Evolutionary conservation across 202 grass and related monocot species (phyloP).

Genomic region (Schoenoplectus triqueter): DNA sequence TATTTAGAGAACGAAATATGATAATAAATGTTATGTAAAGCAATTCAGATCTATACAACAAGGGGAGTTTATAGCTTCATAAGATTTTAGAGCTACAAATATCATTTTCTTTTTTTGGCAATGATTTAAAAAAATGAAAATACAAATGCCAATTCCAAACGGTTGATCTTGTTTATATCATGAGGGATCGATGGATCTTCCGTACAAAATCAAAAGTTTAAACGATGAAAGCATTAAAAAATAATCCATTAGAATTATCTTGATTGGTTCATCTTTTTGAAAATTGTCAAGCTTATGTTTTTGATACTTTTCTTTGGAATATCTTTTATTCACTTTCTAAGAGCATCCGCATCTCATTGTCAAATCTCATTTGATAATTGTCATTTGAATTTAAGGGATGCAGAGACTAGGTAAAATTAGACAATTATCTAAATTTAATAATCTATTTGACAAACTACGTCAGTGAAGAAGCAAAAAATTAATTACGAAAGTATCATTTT

Average conservation of each 20-base stretch:
- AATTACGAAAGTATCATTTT: too few relatives aligned
- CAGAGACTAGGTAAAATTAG: too few relatives aligned
- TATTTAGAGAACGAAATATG: neutral
- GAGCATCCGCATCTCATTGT: too few relatives aligned
- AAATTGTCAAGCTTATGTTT: neutral
- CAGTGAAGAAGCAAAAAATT: too few relatives aligned
- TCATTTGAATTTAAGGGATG: too few relatives aligned
- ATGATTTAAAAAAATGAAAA: slow-evolving; percentile 3
- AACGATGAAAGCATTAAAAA: neutral
- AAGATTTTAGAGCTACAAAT: neutral
- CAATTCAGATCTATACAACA: neutral
- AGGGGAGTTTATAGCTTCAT: neutral
- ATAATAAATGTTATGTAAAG: neutral
- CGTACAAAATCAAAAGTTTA: neutral
- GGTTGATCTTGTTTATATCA: neutral
- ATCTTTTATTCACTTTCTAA: too few relatives aligned
- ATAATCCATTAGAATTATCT: neutral
- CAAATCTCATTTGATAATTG: too few relatives aligned
- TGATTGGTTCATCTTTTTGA: neutral
- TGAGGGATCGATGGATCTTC: neutral
- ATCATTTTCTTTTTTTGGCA: neutral
- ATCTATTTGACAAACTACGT: too few relatives aligned
- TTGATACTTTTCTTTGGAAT: neutral
- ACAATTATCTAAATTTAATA: too few relatives aligned
- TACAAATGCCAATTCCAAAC: neutral